Evolutionary conservation across 75 land plant species (phyloP), one percentile per base, ranked within the genome.

Genomic region (Pinus albicaulis): DNA sequence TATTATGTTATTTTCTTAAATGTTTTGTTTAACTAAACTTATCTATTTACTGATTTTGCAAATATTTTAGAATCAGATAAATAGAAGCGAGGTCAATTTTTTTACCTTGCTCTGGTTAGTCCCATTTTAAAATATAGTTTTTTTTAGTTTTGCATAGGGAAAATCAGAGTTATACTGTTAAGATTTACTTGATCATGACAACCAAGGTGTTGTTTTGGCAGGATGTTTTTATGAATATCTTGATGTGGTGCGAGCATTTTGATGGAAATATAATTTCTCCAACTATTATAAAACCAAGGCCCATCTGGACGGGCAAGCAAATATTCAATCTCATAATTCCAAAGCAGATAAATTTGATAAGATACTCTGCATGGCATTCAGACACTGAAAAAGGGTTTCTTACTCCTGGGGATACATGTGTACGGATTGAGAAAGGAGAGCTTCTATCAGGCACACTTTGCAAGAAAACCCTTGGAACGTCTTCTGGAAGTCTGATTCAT

Each of bases 221-320:
- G 99, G 99, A 98, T 84, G 99, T 98, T 38, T 98, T 93, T 71
- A 93, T 93, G 94, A 98, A 98, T 73, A 98, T 91, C 25, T 80
- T 98, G 84, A 89, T 98, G 94, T 98, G 99, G 99, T 98, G 99
- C 98, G 99, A 98, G 75, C 98, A 98, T 79, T 98, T 98, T 78
- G 99, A 98, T 86, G 99, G 98, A 59, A 93, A 89, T 77, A 59
- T 98, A 26, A 98, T 98, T 63, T 84, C 90, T 25, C 96, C 99
- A 22, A 89, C 94, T 20, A 95, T 98, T 77, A 70, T 98, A 81
- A 98, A 95, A 78, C 99, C 98, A 44, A 82, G 88, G 73, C 96
- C 98, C 7, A 74, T 95, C 48, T 98, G 99, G 99, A 93, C 99
- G 48, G 99, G 99, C 41, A 98, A 98, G 78, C 99, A 98, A 80